These are phyloP conservation scores for Trichoderma cornu-damae DNA, from an alignment of 2,329 filamentous ascomycete genomes.

Conservation along the genomic window DNA sequence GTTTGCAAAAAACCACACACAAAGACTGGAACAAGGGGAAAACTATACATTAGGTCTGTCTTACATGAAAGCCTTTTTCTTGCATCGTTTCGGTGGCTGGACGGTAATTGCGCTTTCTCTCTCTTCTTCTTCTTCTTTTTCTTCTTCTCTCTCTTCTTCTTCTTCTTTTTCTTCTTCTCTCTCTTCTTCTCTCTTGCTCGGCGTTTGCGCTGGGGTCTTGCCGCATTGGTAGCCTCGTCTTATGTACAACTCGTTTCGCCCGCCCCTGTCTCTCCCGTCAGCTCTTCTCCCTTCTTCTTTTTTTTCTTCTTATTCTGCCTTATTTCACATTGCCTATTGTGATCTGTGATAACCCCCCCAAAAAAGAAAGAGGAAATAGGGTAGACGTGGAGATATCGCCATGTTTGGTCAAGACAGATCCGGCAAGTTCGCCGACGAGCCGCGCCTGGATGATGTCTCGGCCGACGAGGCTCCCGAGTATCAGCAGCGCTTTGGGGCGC, in stretches of 20 bases:
- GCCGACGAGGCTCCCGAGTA: constrained; percentile 19
- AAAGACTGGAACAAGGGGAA: too few relatives aligned
- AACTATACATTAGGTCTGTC: neutral
- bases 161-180: too few relatives aligned
- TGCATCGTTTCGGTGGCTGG: constrained; percentile 17
- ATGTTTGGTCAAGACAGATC: constrained; percentile 12
- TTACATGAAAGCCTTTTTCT: constrained; percentile 8
- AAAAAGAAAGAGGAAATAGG: neutral
- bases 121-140: neutral
- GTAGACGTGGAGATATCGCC: neutral
- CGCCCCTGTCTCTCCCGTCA: neutral
- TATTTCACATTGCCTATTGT: too few relatives aligned
- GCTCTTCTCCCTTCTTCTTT: neutral
- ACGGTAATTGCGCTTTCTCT: neutral
- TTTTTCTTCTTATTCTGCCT: too few relatives aligned
- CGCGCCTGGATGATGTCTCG: constrained; percentile 19
- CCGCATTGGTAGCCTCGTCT: neutral
- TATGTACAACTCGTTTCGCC: neutral
- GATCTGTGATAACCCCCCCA: neutral
- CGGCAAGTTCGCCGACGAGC: constrained; percentile 16
- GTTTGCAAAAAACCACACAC: too few relatives aligned
- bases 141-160: too few relatives aligned
- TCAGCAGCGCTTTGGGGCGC: constrained; percentile 19
- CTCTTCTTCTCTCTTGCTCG: too few relatives aligned
- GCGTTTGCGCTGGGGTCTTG: neutral